Base-by-base conservation (phyloP, 116 monocot genomes). In the Cymodocea nodosa region DNA sequence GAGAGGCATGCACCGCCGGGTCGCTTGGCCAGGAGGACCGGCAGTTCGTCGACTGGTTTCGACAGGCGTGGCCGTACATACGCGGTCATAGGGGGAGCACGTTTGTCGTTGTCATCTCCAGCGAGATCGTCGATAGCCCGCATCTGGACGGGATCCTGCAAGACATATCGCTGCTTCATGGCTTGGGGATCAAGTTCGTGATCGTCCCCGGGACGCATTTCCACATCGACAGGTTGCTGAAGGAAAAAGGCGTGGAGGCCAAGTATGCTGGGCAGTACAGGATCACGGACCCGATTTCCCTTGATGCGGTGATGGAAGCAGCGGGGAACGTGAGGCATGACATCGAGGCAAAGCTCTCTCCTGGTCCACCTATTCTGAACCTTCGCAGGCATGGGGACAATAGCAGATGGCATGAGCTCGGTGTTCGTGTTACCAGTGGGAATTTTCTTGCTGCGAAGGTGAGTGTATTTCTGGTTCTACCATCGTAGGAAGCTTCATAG, bases 101-200 rank as follows among this genome's bases (percentile, higher is more conserved):
- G 25, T 87, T 92, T 63, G 84, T 87, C 11, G 87, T 92, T 36
- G 92, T 87, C 20, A 81, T 93, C 64, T 93, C 92, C 0, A 72
- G 77, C 3, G 88, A 85, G 65, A 67, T 93, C 56, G 78, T 93
- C 19, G 88, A 66, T 14, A 81, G 88, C n/a, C 67, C 81, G 5
- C 39, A 75, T 51, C 58, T 93, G 51, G 83, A 88, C 63, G 71
- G 56, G 44, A 79, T 93, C 51, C 81, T 93, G 23, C 82, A 98
- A 92, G 98, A 98, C 35, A 89, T 98, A 50, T 92, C 98, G 11
- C 86, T 98, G 59, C 86, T 98, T 60, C 98, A 98, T 77, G 98
- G 86, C 65, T 57, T 92, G 54, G 92, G 98, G 48, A 98, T 98
- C 71, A 81, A 80, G 77, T 81, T 98, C 76, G 86, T 92, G 60